Evolutionary conservation across 805 yeast genomes (phyloP), one percentile per base, ranked within the genome.

Genomic region (Saccharomycopsis selenospora): DNA sequence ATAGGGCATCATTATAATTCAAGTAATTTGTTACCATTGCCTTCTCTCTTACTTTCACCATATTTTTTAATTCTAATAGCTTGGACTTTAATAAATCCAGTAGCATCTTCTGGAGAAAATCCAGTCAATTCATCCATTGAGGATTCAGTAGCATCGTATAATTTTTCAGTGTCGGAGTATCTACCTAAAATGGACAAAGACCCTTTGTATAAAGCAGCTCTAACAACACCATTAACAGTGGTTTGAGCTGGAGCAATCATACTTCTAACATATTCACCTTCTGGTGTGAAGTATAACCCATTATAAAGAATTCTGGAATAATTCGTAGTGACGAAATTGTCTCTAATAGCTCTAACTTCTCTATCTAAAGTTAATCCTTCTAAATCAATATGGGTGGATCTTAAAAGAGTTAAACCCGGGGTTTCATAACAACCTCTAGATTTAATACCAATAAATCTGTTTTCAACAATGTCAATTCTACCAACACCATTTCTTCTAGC

Each of bases 401-500:
- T 88, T 70, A 93, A 82, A 54, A 93, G 67, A 54, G 99, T 91
- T 62, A 93, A 80, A 68, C 98, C 99, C 58, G 99, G 99, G 56
- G 98, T 95, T 73, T 93, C 99, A 75, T 93, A 93, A 76, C 99
- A 93, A 52, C 99, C 99, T 77, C 99, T 88, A 56, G 98, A 90
- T 71, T 93, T 93, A 69, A 93, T 85, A 68, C 98, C 98, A 63
- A 93, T 93, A 70, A 93, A 93, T 76, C 99, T 89, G 78, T 93
- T 88, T 75, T 93, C 99, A 57, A 93, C 99, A 64, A 93, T 93
- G 73, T 93, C 99, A 67, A 93, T 85, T 77, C 99, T 89, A 69
- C 99, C 99, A 53, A 93, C 96, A 76, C 99, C 99, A 68, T 93
- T 90, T 76, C 96, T 89, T 80, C 99, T 90, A 52, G 97, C 98